These are phyloP conservation scores for Corylus americana DNA, from an alignment of 306 rosid genomes.

Conservation along the genomic window DNA sequence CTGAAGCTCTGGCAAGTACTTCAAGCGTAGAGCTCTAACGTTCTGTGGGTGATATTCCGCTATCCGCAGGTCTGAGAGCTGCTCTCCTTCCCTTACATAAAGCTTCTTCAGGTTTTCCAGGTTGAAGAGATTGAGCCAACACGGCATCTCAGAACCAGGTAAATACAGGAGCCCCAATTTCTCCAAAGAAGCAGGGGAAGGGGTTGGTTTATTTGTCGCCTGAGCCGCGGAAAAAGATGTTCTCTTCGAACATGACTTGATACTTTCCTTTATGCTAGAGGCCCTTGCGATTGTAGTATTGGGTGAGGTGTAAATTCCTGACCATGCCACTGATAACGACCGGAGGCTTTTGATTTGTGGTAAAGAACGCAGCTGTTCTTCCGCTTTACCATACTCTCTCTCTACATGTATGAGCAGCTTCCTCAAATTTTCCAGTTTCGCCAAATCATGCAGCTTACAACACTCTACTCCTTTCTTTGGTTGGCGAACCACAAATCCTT, in stretches of 20 bases:
- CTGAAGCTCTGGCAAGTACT: neutral
- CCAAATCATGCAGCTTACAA: constrained; percentile 15
- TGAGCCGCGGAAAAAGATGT: neutral
- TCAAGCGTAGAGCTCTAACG: neutral
- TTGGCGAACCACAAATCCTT: constrained; percentile 24
- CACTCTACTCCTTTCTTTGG: no score
- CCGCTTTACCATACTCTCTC: no score
- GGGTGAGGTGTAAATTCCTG: no score
- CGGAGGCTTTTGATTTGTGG: neutral
- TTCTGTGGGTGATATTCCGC: neutral
- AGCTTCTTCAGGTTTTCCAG: constrained; percentile 1
- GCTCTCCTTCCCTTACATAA: constrained; percentile 11
- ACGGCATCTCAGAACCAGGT: neutral
- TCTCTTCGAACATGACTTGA: no score
- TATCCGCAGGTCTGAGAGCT: neutral
- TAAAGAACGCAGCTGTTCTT: neutral
- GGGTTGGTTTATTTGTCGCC: neutral
- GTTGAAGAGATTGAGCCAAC: neutral
- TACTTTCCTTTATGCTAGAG: no score
- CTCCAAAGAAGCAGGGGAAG: neutral
- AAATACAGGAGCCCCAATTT: constrained; percentile 25
- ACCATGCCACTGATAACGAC: constrained; percentile 24
- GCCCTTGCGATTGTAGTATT: no score
- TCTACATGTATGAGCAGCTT: constrained; percentile 26
- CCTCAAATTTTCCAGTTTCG: neutral